Evolutionary conservation across 345 rosid species (phyloP), one percentile per base, ranked within the genome.

Genomic region (Gossypium arboreum): DNA sequence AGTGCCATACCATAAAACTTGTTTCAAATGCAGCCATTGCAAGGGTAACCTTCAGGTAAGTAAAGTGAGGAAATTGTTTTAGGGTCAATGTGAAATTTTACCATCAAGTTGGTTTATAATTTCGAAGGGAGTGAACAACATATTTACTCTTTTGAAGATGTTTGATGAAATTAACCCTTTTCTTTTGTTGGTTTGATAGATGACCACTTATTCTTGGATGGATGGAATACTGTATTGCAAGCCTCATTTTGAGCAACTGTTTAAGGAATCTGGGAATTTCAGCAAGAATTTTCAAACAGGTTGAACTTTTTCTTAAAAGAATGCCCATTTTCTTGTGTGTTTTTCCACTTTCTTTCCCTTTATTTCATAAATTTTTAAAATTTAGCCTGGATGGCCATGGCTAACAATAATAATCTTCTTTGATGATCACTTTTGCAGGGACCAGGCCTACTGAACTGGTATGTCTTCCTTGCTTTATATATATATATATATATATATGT

Each of bases 151-250:
- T 51, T 15, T 55, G 9, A 55, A 18, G 7, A 18, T n/a, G 59
- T 17, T 55, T 0, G 20, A 18, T 22, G 9, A 10, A 18, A 55
- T 18, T 7, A 55, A 18, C 25, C 24, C 25, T 55, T 55, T 7
- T n/a, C 9, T n/a, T n/a, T 55, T 18, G 59, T 55, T 10, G 0
- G 12, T 8, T 76, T 67, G 16, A 58, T 79, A 96, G 99, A 96
- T 96, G 92, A 92, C 98, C 87, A 92, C 91, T 88, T 96, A 96
- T 82, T 93, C 97, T 47, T 93, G 97, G 76, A 96, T 96, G 98
- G 99, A 96, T 76, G 99, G 98, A 56, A 89, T 96, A 76, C 88
- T 96, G 73, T 96, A 89, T 78, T 96, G 99, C 91, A 96, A 87
- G 89, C 63, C 97, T 81, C 99, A 96, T 80, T 96, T 93, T 60